Evolutionary conservation across 495 filamentous ascomycete genomes (phyloP).

Genomic region (Aspergillus asperescens): DNA sequence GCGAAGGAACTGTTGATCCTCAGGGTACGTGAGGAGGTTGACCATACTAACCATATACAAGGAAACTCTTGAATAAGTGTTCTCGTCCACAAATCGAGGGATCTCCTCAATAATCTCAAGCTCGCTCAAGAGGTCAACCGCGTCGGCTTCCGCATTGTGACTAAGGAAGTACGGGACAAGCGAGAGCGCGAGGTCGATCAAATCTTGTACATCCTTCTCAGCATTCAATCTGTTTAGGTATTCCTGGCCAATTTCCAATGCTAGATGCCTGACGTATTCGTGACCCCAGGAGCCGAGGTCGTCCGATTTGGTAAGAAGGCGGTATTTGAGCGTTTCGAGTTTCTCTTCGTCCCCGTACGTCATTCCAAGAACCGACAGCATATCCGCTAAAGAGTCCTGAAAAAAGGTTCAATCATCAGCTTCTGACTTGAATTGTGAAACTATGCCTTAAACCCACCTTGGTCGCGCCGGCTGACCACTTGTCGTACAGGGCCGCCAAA

Average conservation of each 20-base stretch:
- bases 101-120: constrained; percentile 93
- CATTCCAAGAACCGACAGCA: constrained; percentile 96
- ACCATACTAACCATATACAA: constrained; percentile 99
- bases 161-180: constrained; percentile 93
- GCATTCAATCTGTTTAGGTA: constrained; percentile 72
- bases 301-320: constrained; percentile 79
- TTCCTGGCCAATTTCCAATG: constrained; percentile 91
- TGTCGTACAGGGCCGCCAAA: constrained; percentile 77
- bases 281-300: constrained; percentile 98
- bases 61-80: constrained; percentile 89
- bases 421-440: neutral
- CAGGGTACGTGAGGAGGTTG: constrained; percentile 90
- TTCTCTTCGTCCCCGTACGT: constrained; percentile 96
- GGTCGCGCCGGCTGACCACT: constrained; percentile 76
- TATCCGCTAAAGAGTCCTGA: constrained; percentile 81
- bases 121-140: constrained; percentile 93
- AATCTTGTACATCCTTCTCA: constrained; percentile 58
- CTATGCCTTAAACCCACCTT: constrained; percentile 55
- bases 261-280: constrained; percentile 95
- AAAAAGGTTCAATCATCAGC: neutral
- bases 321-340: constrained; percentile 91
- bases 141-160: constrained; percentile 97
- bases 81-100: constrained; percentile 82
- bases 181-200: constrained; percentile 72
- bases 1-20: constrained; percentile 88